Evolutionary conservation across 2,329 filamentous ascomycete genomes (phyloP), one percentile per base, ranked within the genome.

Genomic region (Rutstroemia sp.): DNA sequence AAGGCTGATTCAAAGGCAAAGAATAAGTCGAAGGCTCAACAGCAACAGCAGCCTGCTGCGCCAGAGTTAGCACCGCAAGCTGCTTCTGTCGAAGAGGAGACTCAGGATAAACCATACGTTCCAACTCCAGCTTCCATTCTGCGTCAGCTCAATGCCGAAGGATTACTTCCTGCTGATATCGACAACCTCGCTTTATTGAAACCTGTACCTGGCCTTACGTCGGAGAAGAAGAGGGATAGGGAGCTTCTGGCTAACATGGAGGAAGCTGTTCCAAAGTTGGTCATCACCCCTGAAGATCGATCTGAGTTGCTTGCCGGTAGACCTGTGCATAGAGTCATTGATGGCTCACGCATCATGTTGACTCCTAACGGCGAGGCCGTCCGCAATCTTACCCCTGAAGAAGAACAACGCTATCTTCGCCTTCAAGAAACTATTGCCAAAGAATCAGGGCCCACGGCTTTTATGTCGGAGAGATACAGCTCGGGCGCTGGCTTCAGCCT

Each of bases 331-430:
- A 86, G 86, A 68, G 71, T 83, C 41, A 74, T 83, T 2, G 83
- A 87, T 59, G 83, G 82, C 55, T 78, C 58, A 68, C 79, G 86
- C 25, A 83, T 88, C 61, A 78, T 92, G 62, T 81, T 92, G 52
- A 91, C 88, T 0, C 86, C 88, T 0, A 84, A 87, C 59, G 88
- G 88, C 10, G 85, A 89, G 60, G 88, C 87, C 67, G 76, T 92
- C n/a, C 83, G 86, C 61, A 86, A 87, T 57, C 72, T 94, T 54
- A 83, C 78, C 1, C 72, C 78, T 4, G 81, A 86, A 44, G 84
- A 92, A 60, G 88, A 92, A 66, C 76, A 85, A 37, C 79, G 79
- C 4, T 92, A 87, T 62, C 74, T 92, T 10, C 77, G 82, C 51
- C 77, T 92, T 5, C 89, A 92, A 69, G 74, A 77, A 49, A 73